Conservation (phyloP, 202 grass and related monocot genomes). For the Setaria viridis region DNA sequence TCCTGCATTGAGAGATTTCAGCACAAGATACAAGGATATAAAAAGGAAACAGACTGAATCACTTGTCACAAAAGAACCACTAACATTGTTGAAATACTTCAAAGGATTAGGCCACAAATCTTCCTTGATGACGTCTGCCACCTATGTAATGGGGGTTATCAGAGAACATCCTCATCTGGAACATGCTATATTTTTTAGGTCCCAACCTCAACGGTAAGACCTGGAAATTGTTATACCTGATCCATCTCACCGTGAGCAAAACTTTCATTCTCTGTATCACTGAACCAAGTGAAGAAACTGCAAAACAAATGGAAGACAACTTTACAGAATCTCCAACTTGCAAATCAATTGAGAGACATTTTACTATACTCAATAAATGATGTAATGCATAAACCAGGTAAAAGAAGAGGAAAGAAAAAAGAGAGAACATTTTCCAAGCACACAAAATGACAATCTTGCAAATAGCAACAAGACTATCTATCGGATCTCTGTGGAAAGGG, state of each 20-base stretch:
- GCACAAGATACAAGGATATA: conserved; percentile 2
- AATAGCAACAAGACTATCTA: not conserved
- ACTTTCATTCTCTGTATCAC: conserved; percentile 59
- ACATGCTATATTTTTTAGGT: not conserved
- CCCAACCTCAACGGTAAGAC: not conserved
- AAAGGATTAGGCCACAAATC: conserved; percentile 93
- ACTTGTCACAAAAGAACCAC: conserved; percentile 36
- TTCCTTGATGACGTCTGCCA: conserved; percentile 82
- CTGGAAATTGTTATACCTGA: conserved; percentile 55
- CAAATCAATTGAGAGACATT: not conserved
- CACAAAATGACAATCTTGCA: not conserved
- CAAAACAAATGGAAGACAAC: conserved; percentile 35
- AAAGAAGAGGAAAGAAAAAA: not conserved
- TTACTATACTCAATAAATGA: not conserved
- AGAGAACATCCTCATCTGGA: conserved; percentile 23
- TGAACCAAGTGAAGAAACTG: conserved; percentile 94
- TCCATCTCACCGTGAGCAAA: conserved; percentile 61
- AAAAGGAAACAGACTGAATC: conserved; percentile 19
- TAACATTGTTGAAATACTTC: conserved; percentile 93
- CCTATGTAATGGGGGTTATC: conserved; percentile 50
- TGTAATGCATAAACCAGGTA: not conserved
- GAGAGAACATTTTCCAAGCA: not conserved
- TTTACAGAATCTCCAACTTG: conserved; percentile 16
- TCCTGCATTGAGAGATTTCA: conserved; percentile 53
- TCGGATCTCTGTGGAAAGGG: not conserved